Conservation (phyloP, 2,329 filamentous ascomycete genomes). For the Neurospora sp. region DNA sequence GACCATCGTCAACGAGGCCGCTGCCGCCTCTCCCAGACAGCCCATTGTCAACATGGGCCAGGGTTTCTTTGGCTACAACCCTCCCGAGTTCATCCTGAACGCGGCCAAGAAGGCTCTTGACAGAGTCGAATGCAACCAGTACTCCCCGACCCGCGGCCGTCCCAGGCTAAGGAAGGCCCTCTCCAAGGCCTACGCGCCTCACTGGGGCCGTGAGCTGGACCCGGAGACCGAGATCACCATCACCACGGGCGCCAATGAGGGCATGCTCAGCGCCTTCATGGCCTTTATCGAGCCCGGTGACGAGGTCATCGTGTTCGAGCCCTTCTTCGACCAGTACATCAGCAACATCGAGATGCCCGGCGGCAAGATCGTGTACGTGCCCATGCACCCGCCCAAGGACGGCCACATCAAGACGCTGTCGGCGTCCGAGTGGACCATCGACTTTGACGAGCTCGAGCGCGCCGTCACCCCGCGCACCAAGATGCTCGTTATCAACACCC, state of each 20-base stretch:
- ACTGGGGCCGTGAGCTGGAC: constrained; percentile 68
- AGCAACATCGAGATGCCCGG: constrained; percentile 98
- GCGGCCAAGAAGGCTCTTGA: constrained; percentile 86
- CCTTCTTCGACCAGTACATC: constrained; percentile 93
- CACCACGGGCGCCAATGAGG: constrained; percentile 83
- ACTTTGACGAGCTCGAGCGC: constrained; percentile 63
- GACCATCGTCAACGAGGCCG: constrained; percentile 58
- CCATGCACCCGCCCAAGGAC: constrained; percentile 77
- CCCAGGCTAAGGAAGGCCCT: constrained; percentile 88
- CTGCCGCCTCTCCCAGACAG: constrained; percentile 50
- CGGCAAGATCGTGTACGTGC: constrained; percentile 88
- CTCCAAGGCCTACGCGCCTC: constrained; percentile 78
- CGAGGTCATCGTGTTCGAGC: constrained; percentile 96
- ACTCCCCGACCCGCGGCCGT: constrained; percentile 88
- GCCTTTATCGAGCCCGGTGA: constrained; percentile 89
- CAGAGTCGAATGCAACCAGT: constrained; percentile 95
- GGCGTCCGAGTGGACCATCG: constrained; percentile 77
- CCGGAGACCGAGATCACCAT: constrained; percentile 91
- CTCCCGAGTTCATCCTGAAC: constrained; percentile 52
- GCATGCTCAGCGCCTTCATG: constrained; percentile 97
- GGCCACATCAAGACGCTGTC: constrained; percentile 73
- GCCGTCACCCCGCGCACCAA: constrained; percentile 81
- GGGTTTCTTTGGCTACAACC: constrained; percentile 22
- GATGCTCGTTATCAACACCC: constrained; percentile 88
- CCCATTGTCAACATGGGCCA: constrained; percentile 58